These are phyloP conservation scores for Penicillium vulpinum DNA, from an alignment of 2,329 filamentous ascomycete species.

Conservation along the genomic window DNA sequence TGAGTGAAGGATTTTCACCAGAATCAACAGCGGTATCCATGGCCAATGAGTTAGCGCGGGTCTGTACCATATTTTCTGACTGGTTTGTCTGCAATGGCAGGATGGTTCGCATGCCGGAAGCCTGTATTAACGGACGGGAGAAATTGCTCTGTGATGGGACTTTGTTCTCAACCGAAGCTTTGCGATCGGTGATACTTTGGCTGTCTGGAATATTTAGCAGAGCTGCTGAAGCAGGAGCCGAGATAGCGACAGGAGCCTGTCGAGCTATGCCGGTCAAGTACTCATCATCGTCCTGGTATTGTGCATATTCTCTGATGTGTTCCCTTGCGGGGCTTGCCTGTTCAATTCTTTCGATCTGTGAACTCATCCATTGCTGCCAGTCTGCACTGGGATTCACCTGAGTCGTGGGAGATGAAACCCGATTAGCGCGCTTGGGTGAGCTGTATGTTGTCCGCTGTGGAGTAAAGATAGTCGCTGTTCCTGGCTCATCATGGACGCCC, in stretches of 20 bases:
- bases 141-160: conserved; percentile 32
- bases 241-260: neutral
- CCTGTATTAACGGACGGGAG: conserved; percentile 39
- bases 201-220: neutral
- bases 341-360: conserved; percentile 37
- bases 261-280: conserved; percentile 13
- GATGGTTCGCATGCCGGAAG: conserved; percentile 32
- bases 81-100: conserved; percentile 13
- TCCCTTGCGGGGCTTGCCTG: conserved; percentile 26
- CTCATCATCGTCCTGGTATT: conserved; percentile 34
- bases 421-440: conserved; percentile 29
- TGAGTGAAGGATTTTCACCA: conserved; percentile 1
- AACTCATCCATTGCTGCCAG: conserved; percentile 42
- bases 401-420: neutral
- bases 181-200: neutral
- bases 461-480: conserved; percentile 41
- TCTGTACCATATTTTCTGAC: conserved; percentile 3
- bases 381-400: conserved; percentile 31
- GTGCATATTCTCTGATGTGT: conserved; percentile 43
- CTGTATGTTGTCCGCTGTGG: conserved; percentile 31
- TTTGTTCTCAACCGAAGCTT: conserved; percentile 2
- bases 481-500: conserved; percentile 26
- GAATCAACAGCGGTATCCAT: neutral
- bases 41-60: neutral
- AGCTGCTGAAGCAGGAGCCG: neutral